A percentile compares a stretch with the other conserved stretches of the same genome.
Evolutionary conservation across 495 filamentous ascomycete species (phyloP).

Genomic region (Aspergillus olivimuriae): DNA sequence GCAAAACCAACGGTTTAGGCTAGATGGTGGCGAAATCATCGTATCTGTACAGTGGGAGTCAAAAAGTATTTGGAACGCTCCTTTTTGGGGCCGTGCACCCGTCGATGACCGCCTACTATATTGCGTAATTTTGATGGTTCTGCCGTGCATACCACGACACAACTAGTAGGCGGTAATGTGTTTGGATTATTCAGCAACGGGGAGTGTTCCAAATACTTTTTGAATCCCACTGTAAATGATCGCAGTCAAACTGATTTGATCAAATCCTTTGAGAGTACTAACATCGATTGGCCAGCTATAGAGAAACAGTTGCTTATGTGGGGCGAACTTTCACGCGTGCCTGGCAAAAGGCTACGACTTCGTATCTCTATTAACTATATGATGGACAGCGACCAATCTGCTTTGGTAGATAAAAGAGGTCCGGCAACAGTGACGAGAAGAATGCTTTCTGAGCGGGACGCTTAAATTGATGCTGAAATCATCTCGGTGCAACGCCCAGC

Average conservation of each 20-base stretch:
- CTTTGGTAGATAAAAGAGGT: slow-evolving; percentile 20
- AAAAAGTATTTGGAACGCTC: no score
- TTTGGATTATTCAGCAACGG: no score
- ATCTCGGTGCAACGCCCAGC: slow-evolving; percentile 14
- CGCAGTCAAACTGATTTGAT: background rate
- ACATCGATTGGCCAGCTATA: background rate
- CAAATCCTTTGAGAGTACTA: background rate
- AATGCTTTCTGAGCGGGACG: slow-evolving; percentile 18
- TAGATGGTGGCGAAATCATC: background rate
- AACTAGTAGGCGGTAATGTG: no score
- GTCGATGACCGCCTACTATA: no score
- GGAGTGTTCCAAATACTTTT: no score
- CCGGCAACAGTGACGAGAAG: slow-evolving; percentile 11
- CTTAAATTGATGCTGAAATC: slow-evolving; percentile 19
- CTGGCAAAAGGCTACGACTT: background rate
- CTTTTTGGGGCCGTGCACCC: no score
- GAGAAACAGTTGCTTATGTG: background rate
- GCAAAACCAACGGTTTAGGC: background rate
- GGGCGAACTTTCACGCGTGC: background rate
- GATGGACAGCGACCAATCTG: slow-evolving; percentile 5
- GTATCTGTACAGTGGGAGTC: background rate
- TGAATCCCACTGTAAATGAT: background rate
- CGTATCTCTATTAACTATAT: background rate
- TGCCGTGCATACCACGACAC: no score
- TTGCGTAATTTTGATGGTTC: no score